Percentiles rank a stretch among this genome's conserved stretches.
phyloP scores from a whole-genome alignment of 2,329 filamentous ascomycete genomes.

The Massarina eburnea region DNA sequence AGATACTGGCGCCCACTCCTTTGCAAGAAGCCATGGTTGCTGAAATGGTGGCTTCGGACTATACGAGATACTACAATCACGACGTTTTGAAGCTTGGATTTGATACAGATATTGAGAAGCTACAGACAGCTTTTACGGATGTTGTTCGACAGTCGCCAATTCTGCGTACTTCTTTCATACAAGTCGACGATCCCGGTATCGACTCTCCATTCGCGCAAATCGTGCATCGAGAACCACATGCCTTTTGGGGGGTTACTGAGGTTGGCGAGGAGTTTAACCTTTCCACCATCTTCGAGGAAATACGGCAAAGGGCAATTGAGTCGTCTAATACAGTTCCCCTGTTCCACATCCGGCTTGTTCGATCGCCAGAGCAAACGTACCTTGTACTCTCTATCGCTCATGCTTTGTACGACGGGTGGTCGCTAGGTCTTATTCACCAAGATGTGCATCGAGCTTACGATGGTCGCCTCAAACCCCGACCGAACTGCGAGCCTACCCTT shows the following conservation, averaged over 20 bases:
- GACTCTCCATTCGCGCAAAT: slow-evolving; percentile 60
- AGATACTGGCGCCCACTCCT: slow-evolving; percentile 73
- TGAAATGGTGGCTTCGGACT: slow-evolving; percentile 76
- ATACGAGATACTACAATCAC: slow-evolving; percentile 80
- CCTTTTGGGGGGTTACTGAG: slow-evolving; percentile 40
- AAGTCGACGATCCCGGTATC: slow-evolving; percentile 63
- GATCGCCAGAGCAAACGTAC: slow-evolving; percentile 40
- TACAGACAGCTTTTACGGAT: slow-evolving; percentile 63
- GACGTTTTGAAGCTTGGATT: slow-evolving; percentile 67
- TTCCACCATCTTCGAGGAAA: slow-evolving; percentile 27
- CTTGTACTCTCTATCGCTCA: slow-evolving; percentile 76
- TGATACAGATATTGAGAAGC: slow-evolving; percentile 55
- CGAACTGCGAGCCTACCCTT: slow-evolving; percentile 58
- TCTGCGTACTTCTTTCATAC: slow-evolving; percentile 71
- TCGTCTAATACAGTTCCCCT: slow-evolving; percentile 16
- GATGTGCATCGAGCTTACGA: slow-evolving; percentile 70
- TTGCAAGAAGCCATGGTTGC: slow-evolving; percentile 85
- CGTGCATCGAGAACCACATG: slow-evolving; percentile 40
- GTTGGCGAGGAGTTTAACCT: slow-evolving; percentile 29
- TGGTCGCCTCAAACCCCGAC: slow-evolving; percentile 45
- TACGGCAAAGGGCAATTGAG: slow-evolving; percentile 38
- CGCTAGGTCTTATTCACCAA: slow-evolving; percentile 70
- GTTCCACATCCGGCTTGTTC: slow-evolving; percentile 43
- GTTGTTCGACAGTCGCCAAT: slow-evolving; percentile 68
- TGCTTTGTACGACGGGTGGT: slow-evolving; percentile 88